Percentiles rank a stretch among this genome's conserved stretches.
Conservation (phyloP, 495 filamentous ascomycete genomes). For the Lasiosphaeria hispida region DNA sequence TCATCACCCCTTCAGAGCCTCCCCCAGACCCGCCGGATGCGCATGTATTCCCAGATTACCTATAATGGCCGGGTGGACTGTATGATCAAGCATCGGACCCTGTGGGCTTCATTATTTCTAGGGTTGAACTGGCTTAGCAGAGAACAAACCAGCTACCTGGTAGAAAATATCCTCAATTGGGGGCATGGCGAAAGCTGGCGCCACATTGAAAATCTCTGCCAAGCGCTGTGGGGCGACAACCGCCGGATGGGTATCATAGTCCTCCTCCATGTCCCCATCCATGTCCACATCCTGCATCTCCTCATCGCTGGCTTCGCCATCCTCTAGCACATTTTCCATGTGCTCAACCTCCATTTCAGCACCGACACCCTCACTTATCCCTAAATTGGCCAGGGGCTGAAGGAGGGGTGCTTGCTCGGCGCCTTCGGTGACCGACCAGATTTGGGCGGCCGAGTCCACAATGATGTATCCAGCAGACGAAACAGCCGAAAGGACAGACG, state of each 20-base stretch:
- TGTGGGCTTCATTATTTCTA: not conserved
- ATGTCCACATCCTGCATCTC: conserved; percentile 38
- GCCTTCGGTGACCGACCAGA: conserved; percentile 52
- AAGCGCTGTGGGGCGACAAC: conserved; percentile 65
- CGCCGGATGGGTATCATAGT: conserved; percentile 41
- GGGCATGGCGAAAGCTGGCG: conserved; percentile 72
- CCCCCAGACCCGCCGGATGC: too few relatives aligned
- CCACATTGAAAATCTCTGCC: conserved; percentile 69
- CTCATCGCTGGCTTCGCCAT: conserved; percentile 50
- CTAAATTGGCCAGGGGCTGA: conserved; percentile 49
- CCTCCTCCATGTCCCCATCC: conserved; percentile 38
- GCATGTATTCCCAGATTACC: too few relatives aligned
- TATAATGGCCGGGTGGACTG: too few relatives aligned
- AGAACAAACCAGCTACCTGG: conserved; percentile 63
- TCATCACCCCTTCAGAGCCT: too few relatives aligned
- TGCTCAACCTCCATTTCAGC: conserved; percentile 19
- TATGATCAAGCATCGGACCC: too few relatives aligned
- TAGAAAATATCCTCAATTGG: conserved; percentile 76
- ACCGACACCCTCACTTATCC: conserved; percentile 34
- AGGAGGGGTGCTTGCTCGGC: conserved; percentile 46
- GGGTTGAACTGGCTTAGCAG: conserved; percentile 40
- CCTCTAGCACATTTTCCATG: conserved; percentile 29
- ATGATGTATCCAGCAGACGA: conserved; percentile 59
- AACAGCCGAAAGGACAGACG: conserved; percentile 51
- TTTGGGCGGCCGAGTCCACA: conserved; percentile 57